Base-by-base conservation (phyloP, 2,329 filamentous ascomycete genomes). In the Paecilomyces dactylethromorphus region DNA sequence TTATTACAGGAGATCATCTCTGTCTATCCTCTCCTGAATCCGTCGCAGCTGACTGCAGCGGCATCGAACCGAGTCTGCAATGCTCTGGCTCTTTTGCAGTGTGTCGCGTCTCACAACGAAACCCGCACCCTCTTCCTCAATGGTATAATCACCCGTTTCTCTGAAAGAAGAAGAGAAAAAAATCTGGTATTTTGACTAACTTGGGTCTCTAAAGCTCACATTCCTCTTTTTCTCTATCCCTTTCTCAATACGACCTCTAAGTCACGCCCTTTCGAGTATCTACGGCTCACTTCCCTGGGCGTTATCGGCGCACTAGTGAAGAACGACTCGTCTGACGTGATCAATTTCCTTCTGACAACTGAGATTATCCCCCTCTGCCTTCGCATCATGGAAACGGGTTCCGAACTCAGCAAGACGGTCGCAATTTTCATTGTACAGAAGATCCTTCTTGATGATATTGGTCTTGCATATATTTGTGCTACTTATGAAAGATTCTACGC, bases 381-480 rank as follows among this genome's bases (percentile, higher is more conserved):
- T 52, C 88, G 94, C 61, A 99, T 99, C 71, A 99, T 99, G 94
- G 94, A 99, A 80, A 99, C 94, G 0, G 94, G 94, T 55, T 97
- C 92, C 0, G 94, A 99, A 77, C 84, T 99, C 61, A 97, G 92
- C 81, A 99, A 99, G 81, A 99, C 94, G 0, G 94, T 99, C 13
- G 94, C 94, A 59, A 99, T 99, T 69, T 99, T 99, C 80, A 99
- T 99, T 68, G 94, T 99, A 18, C 94, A 99, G 77, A 99, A 99
- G 82, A 99, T 99, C 26, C 79, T 99, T 56, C 84, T 99, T 2
- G 94, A 99, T 71, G 94, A 99, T 69, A 93, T 96, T 68, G 94
- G 94, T 3, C 83, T 99, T 62, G 94, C 94, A 70, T 99, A 99
- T 76, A 99, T 99, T 60, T 99, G 94, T 77, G 93, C 95, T 64